Evolutionary conservation across 768 basidiomycete species (phyloP).

Genomic region (Ramaria rubella): DNA sequence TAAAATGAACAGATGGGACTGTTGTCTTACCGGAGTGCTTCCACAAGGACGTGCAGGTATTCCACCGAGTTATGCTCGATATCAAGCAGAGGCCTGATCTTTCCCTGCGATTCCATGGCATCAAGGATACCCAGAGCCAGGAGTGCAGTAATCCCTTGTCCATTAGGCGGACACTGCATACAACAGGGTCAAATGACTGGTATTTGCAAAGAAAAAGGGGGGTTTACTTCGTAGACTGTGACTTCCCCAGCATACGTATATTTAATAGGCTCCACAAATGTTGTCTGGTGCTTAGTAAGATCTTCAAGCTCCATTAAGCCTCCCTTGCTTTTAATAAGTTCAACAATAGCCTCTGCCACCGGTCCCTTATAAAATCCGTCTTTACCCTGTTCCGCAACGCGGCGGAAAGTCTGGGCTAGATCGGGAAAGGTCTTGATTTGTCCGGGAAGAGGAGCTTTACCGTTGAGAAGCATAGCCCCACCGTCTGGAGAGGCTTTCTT

Average conservation of each 20-base stretch:
- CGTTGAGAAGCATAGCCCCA: conserved; percentile 79
- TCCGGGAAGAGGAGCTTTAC: conserved; percentile 77
- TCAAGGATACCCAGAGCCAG: conserved; percentile 92
- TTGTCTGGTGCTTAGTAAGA: conserved; percentile 72
- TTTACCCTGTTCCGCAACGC: conserved; percentile 74
- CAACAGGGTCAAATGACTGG: conserved; percentile 7
- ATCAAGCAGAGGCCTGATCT: conserved; percentile 60
- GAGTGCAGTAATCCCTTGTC: conserved; percentile 92
- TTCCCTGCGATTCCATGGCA: conserved; percentile 67
- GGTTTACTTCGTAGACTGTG: conserved; percentile 79
- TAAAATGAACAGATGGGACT: too few relatives aligned
- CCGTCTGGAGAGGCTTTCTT: conserved; percentile 81
- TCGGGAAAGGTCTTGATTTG: conserved; percentile 77
- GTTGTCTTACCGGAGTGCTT: conserved; percentile 70
- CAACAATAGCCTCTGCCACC: conserved; percentile 82
- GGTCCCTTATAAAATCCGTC: conserved; percentile 93
- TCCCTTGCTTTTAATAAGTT: conserved; percentile 77
- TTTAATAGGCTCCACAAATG: conserved; percentile 83
- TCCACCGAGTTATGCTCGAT: conserved; percentile 87
- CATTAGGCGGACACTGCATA: conserved; percentile 86
- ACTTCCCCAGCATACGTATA: conserved; percentile 84
- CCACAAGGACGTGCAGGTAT: conserved; percentile 83
- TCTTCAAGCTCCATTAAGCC: conserved; percentile 95
- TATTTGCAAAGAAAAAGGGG: background rate
- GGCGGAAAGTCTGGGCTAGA: conserved; percentile 78